Evolutionary conservation across 2,329 filamentous ascomycete species (phyloP), one percentile per base, ranked within the genome.

Genomic region (Amphichorda felina): DNA sequence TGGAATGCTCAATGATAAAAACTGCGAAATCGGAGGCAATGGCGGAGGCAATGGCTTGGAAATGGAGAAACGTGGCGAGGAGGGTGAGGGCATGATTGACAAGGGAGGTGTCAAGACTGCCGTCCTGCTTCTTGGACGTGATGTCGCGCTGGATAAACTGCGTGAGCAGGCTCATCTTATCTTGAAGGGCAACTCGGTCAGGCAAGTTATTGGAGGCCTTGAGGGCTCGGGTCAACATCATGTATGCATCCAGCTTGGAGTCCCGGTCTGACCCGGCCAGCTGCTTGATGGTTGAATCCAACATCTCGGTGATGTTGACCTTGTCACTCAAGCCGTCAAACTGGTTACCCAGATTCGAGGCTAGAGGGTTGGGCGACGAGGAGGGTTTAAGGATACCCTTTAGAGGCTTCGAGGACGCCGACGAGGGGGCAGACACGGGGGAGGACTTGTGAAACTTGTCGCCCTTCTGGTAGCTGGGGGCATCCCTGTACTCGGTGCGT

Each of bases 141-240:
- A 94, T 67, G 51, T 98, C 91, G 40, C 88, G 73, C 48, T 82
- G 77, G 37, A 96, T 85, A 51, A 87, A 94, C 40, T 86, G 80
- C 44, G 76, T 75, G 39, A 96, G 70, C 3, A 84, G 60, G 9
- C 71, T 69, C 67, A 95, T 80, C 55, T 91, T 93, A 34, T 75
- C 72, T 38, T 76, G 71, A 37, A 94, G 64, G 9, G 78, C 77
- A 38, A 81, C 73, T 25, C 75, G 64, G 44, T 91, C 81, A 0
- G 87, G 87, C 11, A 93, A 61, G 45, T 84, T 82, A 42, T 88
- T 84, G 38, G 89, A 94, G 5, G 81, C 72, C 53, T 85, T 83
- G 46, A 95, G 64, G 4, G 80, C 78, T 24, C 77, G 72, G 22
- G 81, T 75, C 30, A 98, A 65, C 48, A 82, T 82, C 52, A 79